Base-by-base conservation (phyloP, 2,329 filamentous ascomycete species). In the Kalaharituber pfeilii region DNA sequence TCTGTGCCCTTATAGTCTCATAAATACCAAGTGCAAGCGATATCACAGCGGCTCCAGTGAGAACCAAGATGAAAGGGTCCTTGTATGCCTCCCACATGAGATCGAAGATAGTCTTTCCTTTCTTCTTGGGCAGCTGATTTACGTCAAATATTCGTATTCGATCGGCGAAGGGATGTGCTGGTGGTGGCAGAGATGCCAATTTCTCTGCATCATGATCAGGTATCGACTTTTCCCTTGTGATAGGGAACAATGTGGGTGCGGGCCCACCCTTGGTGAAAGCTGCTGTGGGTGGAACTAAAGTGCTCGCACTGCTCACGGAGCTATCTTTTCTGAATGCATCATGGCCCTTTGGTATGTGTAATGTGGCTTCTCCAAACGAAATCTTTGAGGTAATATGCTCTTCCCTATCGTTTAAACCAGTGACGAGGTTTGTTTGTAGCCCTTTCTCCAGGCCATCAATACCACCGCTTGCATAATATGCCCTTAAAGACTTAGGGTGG, bases 11-110 rank as follows among this genome's bases (percentile, higher is more conserved):
- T 13, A 81, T 72, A 0, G 78, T 77, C 65, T 83, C 75, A 62
- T 86, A 86, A 1, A 86, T 69, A 8, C 82, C 82, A 9, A 86
- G 70, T 7, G 78, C 79, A 6, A 86, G 68, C 0, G 81, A 86
- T 9, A 86, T 73, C 9, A 80, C 70, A 1, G 82, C 82, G 8
- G 82, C 82, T 30, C 78, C 72, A 0, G 80, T 82, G 56, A 86
- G 69, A 5, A 86, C 68, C 36, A 86, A 80, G 36, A 86, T 74
- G 30, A 86, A 79, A 59, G 82, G 82, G 67, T 86, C 82, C 60
- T 84, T 82, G 66, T 82, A 84, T 2, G 81, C 80, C 57, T 75
- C 75, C 81, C 81, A 85, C 56, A 80, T 72, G 6, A 84, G 65
- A 55, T 69, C 71, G 62, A 77, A 71, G 39, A 84, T 72, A 1